Conservation (phyloP, 1,139 yeast genomes). For the Taphrina sp. region DNA sequence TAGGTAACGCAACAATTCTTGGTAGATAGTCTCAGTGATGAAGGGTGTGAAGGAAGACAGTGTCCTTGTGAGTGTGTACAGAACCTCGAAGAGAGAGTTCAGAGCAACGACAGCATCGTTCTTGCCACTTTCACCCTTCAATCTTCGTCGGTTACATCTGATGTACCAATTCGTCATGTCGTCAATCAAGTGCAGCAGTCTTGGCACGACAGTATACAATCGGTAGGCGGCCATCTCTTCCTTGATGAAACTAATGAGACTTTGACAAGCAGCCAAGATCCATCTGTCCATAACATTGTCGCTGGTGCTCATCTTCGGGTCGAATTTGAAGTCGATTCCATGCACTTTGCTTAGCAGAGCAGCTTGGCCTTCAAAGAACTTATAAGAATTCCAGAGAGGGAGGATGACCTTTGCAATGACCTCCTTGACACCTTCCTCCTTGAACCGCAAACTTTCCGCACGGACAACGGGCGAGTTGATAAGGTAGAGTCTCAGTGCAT, state of each 20-base stretch:
- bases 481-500: conserved; percentile 90
- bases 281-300: conserved; percentile 95
- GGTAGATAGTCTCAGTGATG: conserved; percentile 85
- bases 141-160: conserved; percentile 95
- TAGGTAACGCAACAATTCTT: conserved; percentile 65
- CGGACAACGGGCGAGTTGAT: conserved; percentile 96
- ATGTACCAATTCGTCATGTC: conserved; percentile 98
- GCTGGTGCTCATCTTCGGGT: conserved; percentile 57
- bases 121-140: conserved; percentile 87
- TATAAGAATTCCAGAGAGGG: conserved; percentile 98
- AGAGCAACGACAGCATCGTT: conserved; percentile 83
- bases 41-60: conserved; percentile 99
- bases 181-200: conserved; percentile 80
- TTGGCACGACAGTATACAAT: conserved; percentile 93
- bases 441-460: conserved; percentile 93
- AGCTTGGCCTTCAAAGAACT: conserved; percentile 93
- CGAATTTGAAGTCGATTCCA: conserved; percentile 68
- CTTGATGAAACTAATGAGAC: conserved; percentile 80
- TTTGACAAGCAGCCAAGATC: conserved; percentile 92
- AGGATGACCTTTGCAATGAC: conserved; percentile 90
- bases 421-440: conserved; percentile 98
- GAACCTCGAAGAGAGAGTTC: conserved; percentile 85
- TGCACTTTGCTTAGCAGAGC: conserved; percentile 76
- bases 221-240: conserved; percentile 86
- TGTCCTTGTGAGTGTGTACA: conserved; percentile 83